phyloP scores from a whole-genome alignment of 192 early-diverging fungal species.

The Backusella tuberculispora region DNA sequence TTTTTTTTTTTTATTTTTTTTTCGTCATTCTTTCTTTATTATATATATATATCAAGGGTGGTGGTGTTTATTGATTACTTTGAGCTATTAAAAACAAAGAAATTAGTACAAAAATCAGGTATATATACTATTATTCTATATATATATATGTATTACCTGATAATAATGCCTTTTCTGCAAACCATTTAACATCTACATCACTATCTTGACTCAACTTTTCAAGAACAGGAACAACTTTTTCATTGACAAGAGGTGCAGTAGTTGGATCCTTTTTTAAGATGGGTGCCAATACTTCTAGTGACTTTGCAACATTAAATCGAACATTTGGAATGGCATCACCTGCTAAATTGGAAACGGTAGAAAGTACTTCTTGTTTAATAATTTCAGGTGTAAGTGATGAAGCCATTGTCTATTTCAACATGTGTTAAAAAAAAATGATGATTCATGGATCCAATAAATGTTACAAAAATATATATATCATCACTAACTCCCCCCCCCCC shows the following conservation, averaged over 20 bases:
- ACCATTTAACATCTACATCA: constrained; percentile 95
- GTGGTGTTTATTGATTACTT: neutral
- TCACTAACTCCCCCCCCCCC: too few species aligned
- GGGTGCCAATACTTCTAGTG: constrained; percentile 82
- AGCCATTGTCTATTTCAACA: constrained; percentile 73
- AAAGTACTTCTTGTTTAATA: constrained; percentile 87
- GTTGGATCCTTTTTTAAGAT: constrained; percentile 70
- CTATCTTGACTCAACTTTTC: constrained; percentile 83
- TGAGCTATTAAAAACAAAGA: neutral
- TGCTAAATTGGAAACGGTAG: constrained; percentile 81
- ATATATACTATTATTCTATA: neutral
- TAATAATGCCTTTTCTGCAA: constrained; percentile 78
- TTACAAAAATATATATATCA: neutral
- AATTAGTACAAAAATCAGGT: neutral
- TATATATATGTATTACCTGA: constrained; percentile 34
- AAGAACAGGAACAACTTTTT: constrained; percentile 81
- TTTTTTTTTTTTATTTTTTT: neutral
- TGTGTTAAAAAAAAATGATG: constrained; percentile 18
- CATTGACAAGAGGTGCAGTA: constrained; percentile 62
- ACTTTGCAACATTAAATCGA: constrained; percentile 99
- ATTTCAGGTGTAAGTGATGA: constrained; percentile 86
- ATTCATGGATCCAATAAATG: neutral
- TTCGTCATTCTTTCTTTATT: neutral
- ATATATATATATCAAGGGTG: neutral
- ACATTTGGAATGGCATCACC: constrained; percentile 98